Conservation (phyloP, 1,139 yeast species). For the Candida frijolesensis region DNA sequence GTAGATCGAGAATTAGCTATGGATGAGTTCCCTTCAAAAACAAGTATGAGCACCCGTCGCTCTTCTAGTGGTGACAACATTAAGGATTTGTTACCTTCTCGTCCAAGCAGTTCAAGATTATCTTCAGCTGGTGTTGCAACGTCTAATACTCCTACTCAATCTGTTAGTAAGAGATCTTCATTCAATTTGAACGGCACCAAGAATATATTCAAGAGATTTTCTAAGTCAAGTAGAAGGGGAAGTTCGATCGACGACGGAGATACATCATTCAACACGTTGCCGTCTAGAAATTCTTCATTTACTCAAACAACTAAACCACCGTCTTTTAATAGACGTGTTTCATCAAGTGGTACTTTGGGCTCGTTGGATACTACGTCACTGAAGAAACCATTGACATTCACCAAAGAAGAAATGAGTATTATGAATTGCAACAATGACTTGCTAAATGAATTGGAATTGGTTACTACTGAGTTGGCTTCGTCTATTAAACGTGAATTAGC, state of each 20-base stretch:
- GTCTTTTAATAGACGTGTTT: slow-evolving; percentile 11
- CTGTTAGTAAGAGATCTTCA: slow-evolving; percentile 17
- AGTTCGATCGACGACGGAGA: slow-evolving; percentile 19
- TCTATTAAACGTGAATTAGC: slow-evolving; percentile 68
- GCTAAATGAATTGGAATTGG: slow-evolving; percentile 63
- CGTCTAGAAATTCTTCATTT: slow-evolving; percentile 4
- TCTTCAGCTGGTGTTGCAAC: slow-evolving; percentile 1
- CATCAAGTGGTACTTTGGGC: slow-evolving; percentile 9
- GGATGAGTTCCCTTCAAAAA: neutral
- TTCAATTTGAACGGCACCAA: slow-evolving; percentile 33
- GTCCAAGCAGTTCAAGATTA: neutral
- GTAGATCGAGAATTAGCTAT: neutral
- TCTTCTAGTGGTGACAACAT: slow-evolving; percentile 3
- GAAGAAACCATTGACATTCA: slow-evolving; percentile 30
- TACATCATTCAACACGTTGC: neutral
- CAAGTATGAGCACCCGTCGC: slow-evolving; percentile 3
- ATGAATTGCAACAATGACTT: slow-evolving; percentile 61
- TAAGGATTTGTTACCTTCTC: neutral
- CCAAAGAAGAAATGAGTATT: slow-evolving; percentile 63
- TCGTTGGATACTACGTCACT: slow-evolving; percentile 8
- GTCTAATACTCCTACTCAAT: slow-evolving; percentile 5
- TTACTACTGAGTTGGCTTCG: slow-evolving; percentile 71
- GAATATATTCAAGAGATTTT: slow-evolving; percentile 37
- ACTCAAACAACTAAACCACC: slow-evolving; percentile 9
- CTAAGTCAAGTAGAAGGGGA: slow-evolving; percentile 26